phyloP scores from a whole-genome alignment of 352 stramenopile species.

The Phytopythium chamaehyphon region DNA sequence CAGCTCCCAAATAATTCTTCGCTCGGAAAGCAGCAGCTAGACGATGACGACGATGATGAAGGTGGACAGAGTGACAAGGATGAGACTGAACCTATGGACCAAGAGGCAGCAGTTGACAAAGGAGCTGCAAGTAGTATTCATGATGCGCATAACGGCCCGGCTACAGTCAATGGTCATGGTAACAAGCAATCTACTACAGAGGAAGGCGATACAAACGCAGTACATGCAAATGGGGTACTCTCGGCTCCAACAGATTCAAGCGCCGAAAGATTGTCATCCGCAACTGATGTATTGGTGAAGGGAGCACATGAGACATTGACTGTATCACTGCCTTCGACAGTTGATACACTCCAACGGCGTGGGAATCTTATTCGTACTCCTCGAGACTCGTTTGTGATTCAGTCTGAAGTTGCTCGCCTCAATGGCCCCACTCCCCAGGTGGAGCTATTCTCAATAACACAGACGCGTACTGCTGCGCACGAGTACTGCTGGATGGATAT shows the following conservation, averaged over 20 bases:
- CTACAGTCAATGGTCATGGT: not conserved
- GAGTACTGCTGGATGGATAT: conserved; percentile 90
- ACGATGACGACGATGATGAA: conserved; percentile 23
- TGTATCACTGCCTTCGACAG: conserved; percentile 4
- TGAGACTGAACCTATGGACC: conserved; percentile 19
- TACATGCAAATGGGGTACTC: not conserved
- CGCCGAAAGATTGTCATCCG: not conserved
- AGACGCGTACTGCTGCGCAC: conserved; percentile 79
- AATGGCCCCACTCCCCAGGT: conserved; percentile 61
- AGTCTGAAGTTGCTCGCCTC: conserved; percentile 52
- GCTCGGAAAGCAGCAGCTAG: conserved; percentile 41
- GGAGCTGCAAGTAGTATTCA: conserved; percentile 6
- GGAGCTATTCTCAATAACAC: conserved; percentile 61
- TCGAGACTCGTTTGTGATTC: conserved; percentile 37
- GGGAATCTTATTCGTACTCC: conserved; percentile 1
- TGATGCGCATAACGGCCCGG: not conserved
- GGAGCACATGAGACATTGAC: conserved; percentile 12
- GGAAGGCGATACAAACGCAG: not conserved
- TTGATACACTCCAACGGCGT: not conserved
- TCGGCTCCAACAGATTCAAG: not conserved
- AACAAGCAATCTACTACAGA: not conserved
- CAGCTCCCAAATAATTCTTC: conserved; percentile 82
- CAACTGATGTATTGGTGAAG: conserved; percentile 6
- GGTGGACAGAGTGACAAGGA: conserved; percentile 26
- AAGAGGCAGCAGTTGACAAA: conserved; percentile 15